phyloP scores from a whole-genome alignment of 805 yeast species.

The Clavispora santaluciae region DNA sequence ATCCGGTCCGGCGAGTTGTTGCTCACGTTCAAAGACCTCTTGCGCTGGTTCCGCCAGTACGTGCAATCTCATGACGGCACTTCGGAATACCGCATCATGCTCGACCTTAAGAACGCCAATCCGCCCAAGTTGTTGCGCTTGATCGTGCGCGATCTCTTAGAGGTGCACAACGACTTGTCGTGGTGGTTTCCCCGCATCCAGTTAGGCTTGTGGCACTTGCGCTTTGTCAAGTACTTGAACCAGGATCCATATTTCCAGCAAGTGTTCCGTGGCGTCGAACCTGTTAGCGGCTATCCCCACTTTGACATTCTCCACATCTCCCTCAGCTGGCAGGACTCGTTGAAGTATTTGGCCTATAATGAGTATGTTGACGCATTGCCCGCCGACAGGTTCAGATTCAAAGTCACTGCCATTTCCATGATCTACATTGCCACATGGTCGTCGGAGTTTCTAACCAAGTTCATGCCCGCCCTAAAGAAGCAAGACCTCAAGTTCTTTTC shows the following conservation, averaged over 20 bases:
- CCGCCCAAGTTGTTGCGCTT: constrained; percentile 29
- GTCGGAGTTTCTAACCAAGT: constrained; percentile 26
- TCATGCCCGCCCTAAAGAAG: constrained; percentile 31
- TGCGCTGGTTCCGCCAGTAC: constrained; percentile 28
- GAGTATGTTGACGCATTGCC: constrained; percentile 24
- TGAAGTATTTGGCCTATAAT: constrained; percentile 32
- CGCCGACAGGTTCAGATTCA: constrained; percentile 16
- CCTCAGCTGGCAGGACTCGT: constrained; percentile 28
- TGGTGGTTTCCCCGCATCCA: constrained; percentile 38
- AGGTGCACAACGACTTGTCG: constrained; percentile 23
- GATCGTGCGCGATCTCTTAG: constrained; percentile 26
- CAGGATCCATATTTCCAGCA: constrained; percentile 33
- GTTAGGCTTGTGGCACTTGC: constrained; percentile 39
- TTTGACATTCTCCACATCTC: constrained; percentile 36
- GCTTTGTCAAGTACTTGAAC: constrained; percentile 33
- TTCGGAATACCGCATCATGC: constrained; percentile 26
- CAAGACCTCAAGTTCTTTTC: constrained; percentile 30
- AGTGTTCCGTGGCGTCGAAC: constrained; percentile 9
- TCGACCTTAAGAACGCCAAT: constrained; percentile 38
- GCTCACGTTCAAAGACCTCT: constrained; percentile 26
- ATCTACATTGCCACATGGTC: constrained; percentile 38
- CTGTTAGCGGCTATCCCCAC: constrained; percentile 16
- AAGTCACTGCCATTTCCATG: constrained; percentile 33
- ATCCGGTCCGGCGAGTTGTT: constrained; percentile 30
- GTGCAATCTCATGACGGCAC: constrained; percentile 11